Conservation (phyloP, 2,329 filamentous ascomycete species). For the Ophiocordyceps camponoti-rufipedis region DNA sequence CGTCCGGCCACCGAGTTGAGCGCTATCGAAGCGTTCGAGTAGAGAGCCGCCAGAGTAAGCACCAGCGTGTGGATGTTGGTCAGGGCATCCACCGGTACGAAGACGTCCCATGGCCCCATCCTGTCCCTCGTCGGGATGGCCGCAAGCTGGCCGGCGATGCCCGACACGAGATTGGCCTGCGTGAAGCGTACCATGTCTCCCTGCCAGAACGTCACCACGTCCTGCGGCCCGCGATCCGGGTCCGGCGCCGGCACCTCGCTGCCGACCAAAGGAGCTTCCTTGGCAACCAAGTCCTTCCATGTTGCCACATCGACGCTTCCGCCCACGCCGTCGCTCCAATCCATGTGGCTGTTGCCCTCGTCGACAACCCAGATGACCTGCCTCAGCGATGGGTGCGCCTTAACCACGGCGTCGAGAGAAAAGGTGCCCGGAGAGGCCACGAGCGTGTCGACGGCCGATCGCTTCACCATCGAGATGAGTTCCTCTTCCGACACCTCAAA, state of each 20-base stretch:
- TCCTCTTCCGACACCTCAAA: slow-evolving; percentile 56
- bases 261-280: slow-evolving; percentile 43
- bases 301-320: slow-evolving; percentile 66
- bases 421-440: slow-evolving; percentile 77
- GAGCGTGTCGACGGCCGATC: slow-evolving; percentile 61
- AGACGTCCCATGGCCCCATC: slow-evolving; percentile 55
- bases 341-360: slow-evolving; percentile 76
- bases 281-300: slow-evolving; percentile 69
- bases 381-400: slow-evolving; percentile 50
- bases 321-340: slow-evolving; percentile 73
- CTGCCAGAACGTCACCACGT: slow-evolving; percentile 51
- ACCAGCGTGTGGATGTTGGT: slow-evolving; percentile 63
- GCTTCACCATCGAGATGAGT: slow-evolving; percentile 53
- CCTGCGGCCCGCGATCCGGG: slow-evolving; percentile 30
- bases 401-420: slow-evolving; percentile 55
- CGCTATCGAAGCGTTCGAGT: slow-evolving; percentile 66
- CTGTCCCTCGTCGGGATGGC: slow-evolving; percentile 60
- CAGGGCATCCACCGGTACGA: slow-evolving; percentile 70
- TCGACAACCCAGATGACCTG: slow-evolving; percentile 88
- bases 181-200: slow-evolving; percentile 69
- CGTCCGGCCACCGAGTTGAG: slow-evolving; percentile 74
- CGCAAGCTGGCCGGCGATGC: slow-evolving; percentile 57
- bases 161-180: slow-evolving; percentile 73
- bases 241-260: slow-evolving; percentile 46
- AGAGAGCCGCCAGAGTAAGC: slow-evolving; percentile 67